phyloP scores from a whole-genome alignment of 768 basidiomycete genomes.

The Trametes cingulata region DNA sequence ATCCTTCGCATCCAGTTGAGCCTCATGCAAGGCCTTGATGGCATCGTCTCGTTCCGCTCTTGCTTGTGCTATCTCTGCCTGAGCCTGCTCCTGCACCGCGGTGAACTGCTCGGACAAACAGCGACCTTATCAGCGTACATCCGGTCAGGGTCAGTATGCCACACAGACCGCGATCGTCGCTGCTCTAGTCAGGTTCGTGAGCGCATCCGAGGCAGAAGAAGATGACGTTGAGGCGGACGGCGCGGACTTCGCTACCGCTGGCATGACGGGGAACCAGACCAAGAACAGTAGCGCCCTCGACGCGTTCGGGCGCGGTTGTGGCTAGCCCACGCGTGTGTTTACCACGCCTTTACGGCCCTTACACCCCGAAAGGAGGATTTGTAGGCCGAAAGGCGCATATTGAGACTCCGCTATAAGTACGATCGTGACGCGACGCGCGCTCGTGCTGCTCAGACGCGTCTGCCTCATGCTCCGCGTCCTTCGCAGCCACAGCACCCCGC shows the following conservation, averaged over 20 bases:
- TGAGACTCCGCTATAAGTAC: neutral
- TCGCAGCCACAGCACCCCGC: neutral
- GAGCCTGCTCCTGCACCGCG: slow-evolving; percentile 56
- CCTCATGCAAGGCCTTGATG: slow-evolving; percentile 45
- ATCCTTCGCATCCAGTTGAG: slow-evolving; percentile 47
- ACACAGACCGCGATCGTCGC: slow-evolving; percentile 40
- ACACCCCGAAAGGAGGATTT: neutral
- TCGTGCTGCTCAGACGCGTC: slow-evolving; percentile 3
- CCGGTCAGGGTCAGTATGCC: neutral
- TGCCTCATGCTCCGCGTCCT: slow-evolving; percentile 2
- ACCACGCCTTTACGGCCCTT: neutral
- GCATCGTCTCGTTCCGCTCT: slow-evolving; percentile 52
- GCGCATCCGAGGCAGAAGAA: slow-evolving; percentile 42
- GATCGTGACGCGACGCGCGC: neutral
- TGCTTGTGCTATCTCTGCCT: slow-evolving; percentile 53
- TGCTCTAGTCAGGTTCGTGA: slow-evolving; percentile 42
- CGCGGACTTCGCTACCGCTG: slow-evolving; percentile 14
- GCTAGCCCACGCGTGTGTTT: neutral
- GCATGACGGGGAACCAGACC: slow-evolving; percentile 6
- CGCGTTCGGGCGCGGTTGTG: slow-evolving; percentile 21
- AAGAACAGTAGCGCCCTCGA: neutral
- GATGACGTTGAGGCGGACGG: slow-evolving; percentile 32
- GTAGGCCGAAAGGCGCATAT: neutral
- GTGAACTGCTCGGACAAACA: slow-evolving; percentile 42
- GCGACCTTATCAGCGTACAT: neutral